These are phyloP conservation scores for Lepidopterella palustris DNA, from an alignment of 495 filamentous ascomycete genomes.

Conservation along the genomic window DNA sequence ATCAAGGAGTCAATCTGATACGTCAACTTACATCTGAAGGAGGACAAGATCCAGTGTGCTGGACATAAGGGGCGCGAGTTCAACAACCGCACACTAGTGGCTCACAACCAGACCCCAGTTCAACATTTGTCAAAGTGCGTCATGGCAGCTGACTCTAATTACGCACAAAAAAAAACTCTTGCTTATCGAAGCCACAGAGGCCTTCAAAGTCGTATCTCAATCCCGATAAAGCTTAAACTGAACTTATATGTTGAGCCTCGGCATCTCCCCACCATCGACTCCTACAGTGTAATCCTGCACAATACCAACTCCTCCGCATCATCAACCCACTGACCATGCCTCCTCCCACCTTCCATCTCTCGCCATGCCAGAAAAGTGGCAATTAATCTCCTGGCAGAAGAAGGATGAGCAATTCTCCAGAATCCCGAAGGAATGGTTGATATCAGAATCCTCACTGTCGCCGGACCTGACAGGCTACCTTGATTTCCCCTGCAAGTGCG, in stretches of 20 bases:
- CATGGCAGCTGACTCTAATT: no score
- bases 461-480: conserved; percentile 22
- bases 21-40: no score
- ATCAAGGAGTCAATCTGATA: no score
- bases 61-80: no score
- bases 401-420: conserved; percentile 31
- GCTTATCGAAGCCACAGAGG: no score
- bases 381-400: conserved; percentile 33
- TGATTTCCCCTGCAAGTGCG: conserved; percentile 32
- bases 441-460: conserved; percentile 6
- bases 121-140: no score
- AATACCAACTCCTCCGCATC: neutral
- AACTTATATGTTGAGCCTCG: neutral
- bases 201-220: no score
- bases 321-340: neutral
- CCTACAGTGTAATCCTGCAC: neutral
- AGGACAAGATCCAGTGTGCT: no score
- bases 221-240: no score
- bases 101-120: no score
- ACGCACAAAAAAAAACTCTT: no score
- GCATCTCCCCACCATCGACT: neutral
- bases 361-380: conserved; percentile 32
- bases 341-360: neutral
- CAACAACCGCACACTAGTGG: no score
- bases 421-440: conserved; percentile 37